Percentiles rank a stretch among this genome's conserved stretches.
These are phyloP conservation scores for Leccinum rimulosum DNA, from an alignment of 768 basidiomycete species.

Conservation along the genomic window DNA sequence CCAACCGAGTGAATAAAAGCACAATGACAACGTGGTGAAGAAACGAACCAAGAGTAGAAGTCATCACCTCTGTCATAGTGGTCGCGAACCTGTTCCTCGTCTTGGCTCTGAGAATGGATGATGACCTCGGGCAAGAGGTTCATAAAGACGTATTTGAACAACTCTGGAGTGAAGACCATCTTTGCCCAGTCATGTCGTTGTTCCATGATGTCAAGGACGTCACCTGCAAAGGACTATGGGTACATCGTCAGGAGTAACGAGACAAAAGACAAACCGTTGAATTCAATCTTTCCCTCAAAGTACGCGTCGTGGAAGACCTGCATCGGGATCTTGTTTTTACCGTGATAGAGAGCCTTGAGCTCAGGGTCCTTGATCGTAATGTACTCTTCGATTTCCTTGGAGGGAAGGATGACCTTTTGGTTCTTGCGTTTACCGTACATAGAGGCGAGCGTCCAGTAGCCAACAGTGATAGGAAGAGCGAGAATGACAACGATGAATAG, in stretches of 20 bases:
- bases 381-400: slow-evolving; percentile 84
- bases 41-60: slow-evolving; percentile 77
- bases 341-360: slow-evolving; percentile 75
- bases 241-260: not conserved
- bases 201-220: slow-evolving; percentile 91
- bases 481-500: slow-evolving; percentile 72
- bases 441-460: slow-evolving; percentile 89
- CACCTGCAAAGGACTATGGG: slow-evolving; percentile 49
- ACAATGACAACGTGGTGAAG: not conserved
- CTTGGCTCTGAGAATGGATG: slow-evolving; percentile 85
- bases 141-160: slow-evolving; percentile 92
- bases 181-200: slow-evolving; percentile 94
- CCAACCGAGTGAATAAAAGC: not conserved
- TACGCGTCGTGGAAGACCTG: slow-evolving; percentile 97
- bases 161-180: slow-evolving; percentile 84
- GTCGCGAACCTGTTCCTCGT: slow-evolving; percentile 92
- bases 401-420: slow-evolving; percentile 81
- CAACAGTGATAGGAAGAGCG: slow-evolving; percentile 73
- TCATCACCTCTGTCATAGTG: slow-evolving; percentile 98
- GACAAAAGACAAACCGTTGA: slow-evolving; percentile 66
- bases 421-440: slow-evolving; percentile 78
- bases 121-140: slow-evolving; percentile 92
- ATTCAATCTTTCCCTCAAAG: slow-evolving; percentile 94
- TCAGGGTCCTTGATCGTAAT: slow-evolving; percentile 85
- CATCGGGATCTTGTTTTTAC: slow-evolving; percentile 93